phyloP scores from a whole-genome alignment of 2,329 filamentous ascomycete species.

The Albophoma yamanashiensis region DNA sequence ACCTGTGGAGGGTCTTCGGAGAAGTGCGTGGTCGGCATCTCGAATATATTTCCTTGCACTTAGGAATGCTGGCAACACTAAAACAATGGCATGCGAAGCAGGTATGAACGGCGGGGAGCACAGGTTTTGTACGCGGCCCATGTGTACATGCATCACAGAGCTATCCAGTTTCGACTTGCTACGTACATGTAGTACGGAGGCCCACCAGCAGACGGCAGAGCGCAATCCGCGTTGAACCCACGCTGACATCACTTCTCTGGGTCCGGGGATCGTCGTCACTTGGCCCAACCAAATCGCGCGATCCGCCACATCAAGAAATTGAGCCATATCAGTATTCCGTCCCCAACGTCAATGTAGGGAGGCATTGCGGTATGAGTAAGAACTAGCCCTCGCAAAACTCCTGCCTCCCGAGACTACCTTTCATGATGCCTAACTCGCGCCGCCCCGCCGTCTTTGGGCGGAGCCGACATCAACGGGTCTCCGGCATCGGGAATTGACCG shows the following conservation, averaged over 20 bases:
- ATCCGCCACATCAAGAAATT: not conserved
- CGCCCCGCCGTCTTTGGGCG: not conserved
- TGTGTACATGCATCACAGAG: not conserved
- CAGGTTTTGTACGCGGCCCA: not conserved
- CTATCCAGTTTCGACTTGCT: not conserved
- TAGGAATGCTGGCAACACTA: not conserved
- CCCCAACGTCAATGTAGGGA: not conserved
- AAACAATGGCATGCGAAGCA: not conserved
- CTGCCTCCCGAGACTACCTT: not conserved
- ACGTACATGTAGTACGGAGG: not conserved
- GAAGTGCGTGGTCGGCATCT: conserved; percentile 22
- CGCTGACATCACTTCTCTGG: not conserved
- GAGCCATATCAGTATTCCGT: not conserved
- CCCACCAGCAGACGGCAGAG: not conserved
- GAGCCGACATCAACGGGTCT: not conserved
- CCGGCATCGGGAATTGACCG: not conserved
- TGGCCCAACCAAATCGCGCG: not conserved
- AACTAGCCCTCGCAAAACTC: not conserved
- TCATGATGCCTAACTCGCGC: not conserved
- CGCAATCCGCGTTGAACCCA: not conserved
- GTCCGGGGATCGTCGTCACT: not conserved
- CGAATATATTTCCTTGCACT: not conserved
- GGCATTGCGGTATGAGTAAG: not conserved
- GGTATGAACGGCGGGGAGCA: not conserved
- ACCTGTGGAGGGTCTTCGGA: conserved; percentile 26